These are phyloP conservation scores for Fusarium pilosicola DNA, from an alignment of 2,329 filamentous ascomycete genomes.

Conservation along the genomic window DNA sequence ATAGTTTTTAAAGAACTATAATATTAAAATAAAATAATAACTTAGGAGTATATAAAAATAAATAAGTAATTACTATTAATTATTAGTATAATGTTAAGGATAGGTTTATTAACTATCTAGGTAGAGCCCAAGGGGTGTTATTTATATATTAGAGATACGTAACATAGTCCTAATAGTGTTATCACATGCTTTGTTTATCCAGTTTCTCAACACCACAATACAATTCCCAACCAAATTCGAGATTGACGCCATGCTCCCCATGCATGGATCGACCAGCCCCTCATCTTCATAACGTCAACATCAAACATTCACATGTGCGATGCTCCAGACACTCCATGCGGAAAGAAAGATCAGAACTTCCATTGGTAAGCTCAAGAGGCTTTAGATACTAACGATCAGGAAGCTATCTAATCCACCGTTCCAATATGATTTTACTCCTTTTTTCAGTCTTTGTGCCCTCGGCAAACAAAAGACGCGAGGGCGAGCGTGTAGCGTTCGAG, in stretches of 20 bases:
- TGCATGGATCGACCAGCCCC: background rate
- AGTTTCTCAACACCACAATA: constrained; percentile 7
- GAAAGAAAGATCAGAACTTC: constrained; percentile 44
- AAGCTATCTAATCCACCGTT: constrained; percentile 42
- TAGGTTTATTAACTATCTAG: no score
- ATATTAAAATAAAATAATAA: no score
- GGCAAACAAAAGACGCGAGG: constrained; percentile 30
- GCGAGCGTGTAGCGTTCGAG: constrained; percentile 27
- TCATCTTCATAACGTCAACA: background rate
- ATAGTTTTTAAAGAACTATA: no score
- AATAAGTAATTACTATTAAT: no score
- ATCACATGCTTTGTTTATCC: constrained; percentile 2
- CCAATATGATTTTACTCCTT: constrained; percentile 41
- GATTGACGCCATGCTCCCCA: background rate
- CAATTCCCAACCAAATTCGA: background rate
- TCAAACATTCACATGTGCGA: constrained; percentile 4
- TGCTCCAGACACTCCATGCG: constrained; percentile 1
- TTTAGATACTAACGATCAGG: constrained; percentile 36
- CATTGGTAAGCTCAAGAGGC: constrained; percentile 42
- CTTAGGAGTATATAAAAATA: no score
- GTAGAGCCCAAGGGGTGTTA: no score
- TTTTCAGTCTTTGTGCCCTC: constrained; percentile 38
- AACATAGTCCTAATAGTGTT: no score
- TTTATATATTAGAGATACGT: no score
- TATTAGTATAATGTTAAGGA: no score